Evolutionary conservation across 345 rosid genomes (phyloP).

Genomic region (Eucalyptus viminalis): DNA sequence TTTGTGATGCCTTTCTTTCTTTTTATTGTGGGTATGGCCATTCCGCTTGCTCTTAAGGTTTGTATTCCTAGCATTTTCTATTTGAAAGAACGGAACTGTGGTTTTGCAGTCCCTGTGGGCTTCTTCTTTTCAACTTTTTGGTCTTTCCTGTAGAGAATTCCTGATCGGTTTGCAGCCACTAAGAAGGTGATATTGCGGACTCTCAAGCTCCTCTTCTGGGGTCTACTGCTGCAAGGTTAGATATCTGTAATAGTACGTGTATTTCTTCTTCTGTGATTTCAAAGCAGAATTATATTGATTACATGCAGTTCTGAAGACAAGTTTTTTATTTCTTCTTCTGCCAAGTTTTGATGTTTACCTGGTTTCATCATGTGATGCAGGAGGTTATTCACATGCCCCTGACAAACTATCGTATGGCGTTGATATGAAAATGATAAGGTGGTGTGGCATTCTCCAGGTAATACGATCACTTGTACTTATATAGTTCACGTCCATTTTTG

Average conservation of each 20-base stretch:
- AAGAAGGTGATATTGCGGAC: constrained; percentile 56
- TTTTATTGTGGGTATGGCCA: constrained; percentile 59
- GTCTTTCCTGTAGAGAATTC: constrained; percentile 32
- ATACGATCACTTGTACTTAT: not conserved
- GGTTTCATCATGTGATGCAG: constrained; percentile 12
- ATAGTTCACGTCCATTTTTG: not conserved
- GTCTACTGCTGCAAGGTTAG: constrained; percentile 76
- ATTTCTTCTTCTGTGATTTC: not conserved
- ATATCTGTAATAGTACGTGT: not conserved
- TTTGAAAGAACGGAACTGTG: not conserved
- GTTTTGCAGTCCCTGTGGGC: not conserved
- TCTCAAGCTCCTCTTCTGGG: constrained; percentile 83
- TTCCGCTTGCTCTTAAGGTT: constrained; percentile 82
- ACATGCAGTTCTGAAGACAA: not conserved
- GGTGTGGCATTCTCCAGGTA: constrained; percentile 95
- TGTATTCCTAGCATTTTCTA: not conserved
- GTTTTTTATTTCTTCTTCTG: not conserved
- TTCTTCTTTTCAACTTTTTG: not conserved
- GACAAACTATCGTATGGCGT: constrained; percentile 67
- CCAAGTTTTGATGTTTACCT: not conserved
- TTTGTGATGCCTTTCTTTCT: constrained; percentile 94
- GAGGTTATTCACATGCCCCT: constrained; percentile 90
- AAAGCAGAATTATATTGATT: no score
- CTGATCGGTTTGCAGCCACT: constrained; percentile 21
- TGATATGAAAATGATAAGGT: constrained; percentile 61